phyloP scores from a whole-genome alignment of 805 yeast species.

The Huiozyma naganishii region DNA sequence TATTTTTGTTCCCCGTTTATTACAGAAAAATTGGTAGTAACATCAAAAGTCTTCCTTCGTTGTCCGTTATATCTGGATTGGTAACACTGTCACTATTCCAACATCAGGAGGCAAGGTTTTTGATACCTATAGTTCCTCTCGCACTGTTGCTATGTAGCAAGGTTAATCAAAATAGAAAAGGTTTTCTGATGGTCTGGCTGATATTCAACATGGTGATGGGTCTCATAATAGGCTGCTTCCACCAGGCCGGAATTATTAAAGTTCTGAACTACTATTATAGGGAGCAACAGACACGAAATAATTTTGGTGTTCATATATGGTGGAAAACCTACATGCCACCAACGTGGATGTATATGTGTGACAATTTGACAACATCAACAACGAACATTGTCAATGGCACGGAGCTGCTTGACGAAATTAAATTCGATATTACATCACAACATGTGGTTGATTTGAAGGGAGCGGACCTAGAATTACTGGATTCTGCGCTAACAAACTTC shows the following conservation, averaged over 20 bases:
- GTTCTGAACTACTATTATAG: slow-evolving; percentile 29
- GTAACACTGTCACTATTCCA: slow-evolving; percentile 57
- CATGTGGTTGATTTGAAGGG: slow-evolving; percentile 40
- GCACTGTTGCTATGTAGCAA: neutral
- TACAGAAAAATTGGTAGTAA: slow-evolving; percentile 3
- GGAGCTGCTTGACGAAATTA: slow-evolving; percentile 14
- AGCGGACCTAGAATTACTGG: slow-evolving; percentile 23
- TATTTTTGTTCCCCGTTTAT: slow-evolving; percentile 33
- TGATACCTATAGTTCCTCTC: slow-evolving; percentile 70
- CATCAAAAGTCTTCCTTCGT: slow-evolving; percentile 37
- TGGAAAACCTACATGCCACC: slow-evolving; percentile 97
- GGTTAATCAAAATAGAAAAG: no score
- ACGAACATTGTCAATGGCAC: slow-evolving; percentile 12
- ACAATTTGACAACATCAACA: slow-evolving; percentile 15
- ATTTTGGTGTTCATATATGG: slow-evolving; percentile 47
- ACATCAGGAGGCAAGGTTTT: slow-evolving; percentile 89
- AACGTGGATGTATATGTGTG: slow-evolving; percentile 53
- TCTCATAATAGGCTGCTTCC: slow-evolving; percentile 64
- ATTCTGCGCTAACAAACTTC: slow-evolving; percentile 12
- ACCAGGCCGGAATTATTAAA: slow-evolving; percentile 84
- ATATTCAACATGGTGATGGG: slow-evolving; percentile 51
- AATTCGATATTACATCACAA: slow-evolving; percentile 8
- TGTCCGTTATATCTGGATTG: slow-evolving; percentile 54
- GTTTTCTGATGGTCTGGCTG: slow-evolving; percentile 37
- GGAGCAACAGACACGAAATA: no score